Evolutionary conservation across 2,329 filamentous ascomycete species (phyloP).

Genomic region (Colletotrichum neosansevieriae): DNA sequence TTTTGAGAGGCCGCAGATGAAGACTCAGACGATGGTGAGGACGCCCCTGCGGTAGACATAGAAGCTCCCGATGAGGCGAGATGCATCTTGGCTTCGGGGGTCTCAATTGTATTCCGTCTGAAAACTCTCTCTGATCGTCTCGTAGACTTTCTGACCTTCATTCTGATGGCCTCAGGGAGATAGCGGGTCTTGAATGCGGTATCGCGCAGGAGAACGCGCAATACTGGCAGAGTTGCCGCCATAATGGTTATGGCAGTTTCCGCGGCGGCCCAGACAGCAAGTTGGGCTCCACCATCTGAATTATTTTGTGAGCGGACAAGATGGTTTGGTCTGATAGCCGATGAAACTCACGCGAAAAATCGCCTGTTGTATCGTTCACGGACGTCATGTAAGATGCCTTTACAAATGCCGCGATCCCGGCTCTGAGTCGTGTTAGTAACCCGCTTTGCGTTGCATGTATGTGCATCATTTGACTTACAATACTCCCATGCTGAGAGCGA

Average conservation of each 20-base stretch:
- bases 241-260: conserved; percentile 52
- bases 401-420: conserved; percentile 40
- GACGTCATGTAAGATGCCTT: conserved; percentile 38
- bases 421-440: conserved; percentile 25
- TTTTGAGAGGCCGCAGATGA: conserved; percentile 28
- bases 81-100: conserved; percentile 7
- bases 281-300: conserved; percentile 41
- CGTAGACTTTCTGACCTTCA: conserved; percentile 2
- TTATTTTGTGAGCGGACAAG: conserved; percentile 36
- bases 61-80: conserved; percentile 23
- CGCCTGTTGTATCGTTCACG: conserved; percentile 31
- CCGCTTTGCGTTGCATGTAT: background rate
- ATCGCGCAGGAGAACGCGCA: conserved; percentile 39
- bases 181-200: conserved; percentile 24
- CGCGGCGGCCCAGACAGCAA: conserved; percentile 41
- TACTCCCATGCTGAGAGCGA: conserved; percentile 50
- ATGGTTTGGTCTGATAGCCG: conserved; percentile 3
- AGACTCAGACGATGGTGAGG: conserved; percentile 19
- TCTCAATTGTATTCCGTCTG: background rate
- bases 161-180: conserved; percentile 30
- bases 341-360: conserved; percentile 31
- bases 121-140: conserved; percentile 25
- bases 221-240: conserved; percentile 48
- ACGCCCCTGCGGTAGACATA: conserved; percentile 31
- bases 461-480: conserved; percentile 26